Conservation (phyloP, 805 yeast genomes). For the Clavispora fructus region DNA sequence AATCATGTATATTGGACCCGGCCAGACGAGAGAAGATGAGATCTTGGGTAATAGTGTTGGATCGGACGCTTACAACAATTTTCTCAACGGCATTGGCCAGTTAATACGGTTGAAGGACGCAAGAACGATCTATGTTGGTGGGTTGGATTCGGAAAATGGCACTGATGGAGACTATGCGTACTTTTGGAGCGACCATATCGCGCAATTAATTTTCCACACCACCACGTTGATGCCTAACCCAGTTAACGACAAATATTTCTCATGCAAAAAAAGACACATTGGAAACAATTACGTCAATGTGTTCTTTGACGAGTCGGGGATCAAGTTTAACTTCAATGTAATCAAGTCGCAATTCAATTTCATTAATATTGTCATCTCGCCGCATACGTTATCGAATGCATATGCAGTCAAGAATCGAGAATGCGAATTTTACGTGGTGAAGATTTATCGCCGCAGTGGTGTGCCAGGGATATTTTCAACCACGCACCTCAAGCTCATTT, state of each 20-base stretch:
- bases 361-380: constrained; percentile 71
- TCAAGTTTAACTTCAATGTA: constrained; percentile 62
- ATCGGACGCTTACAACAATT: constrained; percentile 54
- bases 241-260: constrained; percentile 35
- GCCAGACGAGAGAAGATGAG: constrained; percentile 58
- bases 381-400: constrained; percentile 34
- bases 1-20: constrained; percentile 64
- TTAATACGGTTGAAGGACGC: constrained; percentile 52
- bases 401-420: background rate
- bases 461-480: constrained; percentile 76
- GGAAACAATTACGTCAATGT: constrained; percentile 83
- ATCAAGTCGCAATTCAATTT: constrained; percentile 79
- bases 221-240: constrained; percentile 75
- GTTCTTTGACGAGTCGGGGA: constrained; percentile 69
- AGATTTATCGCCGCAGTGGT: constrained; percentile 58
- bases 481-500: constrained; percentile 66
- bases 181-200: constrained; percentile 64
- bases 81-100: constrained; percentile 55
- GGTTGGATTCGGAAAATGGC: constrained; percentile 66
- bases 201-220: constrained; percentile 72
- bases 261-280: constrained; percentile 73
- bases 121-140: constrained; percentile 61
- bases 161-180: constrained; percentile 73
- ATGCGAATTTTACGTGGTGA: constrained; percentile 49
- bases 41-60: constrained; percentile 63